Percentiles rank a stretch among this genome's conserved stretches.
These are phyloP conservation scores for Plasmodium blacklocki DNA, from an alignment of 169 alveolate species.

Conservation along the genomic window DNA sequence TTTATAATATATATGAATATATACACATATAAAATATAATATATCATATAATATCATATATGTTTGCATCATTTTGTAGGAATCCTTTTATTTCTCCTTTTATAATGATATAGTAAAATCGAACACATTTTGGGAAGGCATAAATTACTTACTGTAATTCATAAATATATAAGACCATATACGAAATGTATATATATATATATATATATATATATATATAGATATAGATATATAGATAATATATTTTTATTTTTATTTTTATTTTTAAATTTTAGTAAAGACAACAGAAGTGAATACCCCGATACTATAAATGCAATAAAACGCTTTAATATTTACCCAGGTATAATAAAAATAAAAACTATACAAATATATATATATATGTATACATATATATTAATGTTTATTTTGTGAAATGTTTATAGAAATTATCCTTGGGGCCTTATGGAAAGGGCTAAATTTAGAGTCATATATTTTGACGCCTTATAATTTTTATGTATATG, in stretches of 20 bases:
- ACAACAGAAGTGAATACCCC: slow-evolving; percentile 67
- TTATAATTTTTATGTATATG: slow-evolving; percentile 47
- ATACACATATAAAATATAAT: too few species aligned
- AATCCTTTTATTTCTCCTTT: slow-evolving; percentile 64
- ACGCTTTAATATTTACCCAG: slow-evolving; percentile 69
- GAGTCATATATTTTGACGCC: slow-evolving; percentile 28
- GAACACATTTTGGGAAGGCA: slow-evolving; percentile 30
- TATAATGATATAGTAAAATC: slow-evolving; percentile 55
- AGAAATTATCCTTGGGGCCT: slow-evolving; percentile 49
- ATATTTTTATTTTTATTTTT: background rate
- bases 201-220: background rate
- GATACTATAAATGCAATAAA: slow-evolving; percentile 51
- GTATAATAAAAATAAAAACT: slow-evolving; percentile 1
- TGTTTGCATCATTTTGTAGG: slow-evolving; percentile 13
- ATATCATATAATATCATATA: background rate
- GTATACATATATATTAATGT: background rate
- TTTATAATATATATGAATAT: background rate
- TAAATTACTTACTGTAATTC: slow-evolving; percentile 35
- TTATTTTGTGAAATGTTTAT: background rate
- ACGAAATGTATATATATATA: too few species aligned
- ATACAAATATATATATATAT: too few species aligned
- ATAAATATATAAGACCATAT: background rate
- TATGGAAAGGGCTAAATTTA: slow-evolving; percentile 41
- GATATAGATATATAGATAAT: background rate
- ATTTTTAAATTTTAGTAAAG: slow-evolving; percentile 14